These are phyloP conservation scores for Phenoliferia sp. DNA, from an alignment of 1,284 basidiomycete species.

Conservation along the genomic window DNA sequence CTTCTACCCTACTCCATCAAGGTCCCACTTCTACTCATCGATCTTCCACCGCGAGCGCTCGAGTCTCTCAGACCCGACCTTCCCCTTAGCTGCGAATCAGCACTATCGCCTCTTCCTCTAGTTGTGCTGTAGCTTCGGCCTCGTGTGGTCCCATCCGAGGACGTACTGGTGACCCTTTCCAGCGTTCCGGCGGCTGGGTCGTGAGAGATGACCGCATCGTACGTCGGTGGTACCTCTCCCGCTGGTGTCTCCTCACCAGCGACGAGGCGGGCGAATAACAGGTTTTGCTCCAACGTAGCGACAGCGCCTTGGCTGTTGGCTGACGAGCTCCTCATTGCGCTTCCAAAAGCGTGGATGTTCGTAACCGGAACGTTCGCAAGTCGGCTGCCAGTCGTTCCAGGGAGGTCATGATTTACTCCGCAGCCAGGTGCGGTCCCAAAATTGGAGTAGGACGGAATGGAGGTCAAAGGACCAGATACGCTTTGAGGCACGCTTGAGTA, in stretches of 20 bases:
- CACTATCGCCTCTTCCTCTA: neutral
- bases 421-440: neutral
- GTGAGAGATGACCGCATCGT: slow-evolving; percentile 47
- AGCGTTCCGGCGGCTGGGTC: neutral
- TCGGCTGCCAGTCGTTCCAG: neutral
- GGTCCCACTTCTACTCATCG: neutral
- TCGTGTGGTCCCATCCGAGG: neutral
- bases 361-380: neutral
- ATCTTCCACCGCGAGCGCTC: neutral
- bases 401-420: neutral
- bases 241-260: slow-evolving; percentile 58
- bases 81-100: neutral
- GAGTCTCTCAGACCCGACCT: neutral
- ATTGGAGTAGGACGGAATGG: neutral
- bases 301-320: neutral
- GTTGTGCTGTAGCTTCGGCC: neutral
- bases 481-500: slow-evolving; percentile 10
- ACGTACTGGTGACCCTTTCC: neutral
- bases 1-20: neutral
- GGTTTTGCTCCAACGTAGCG: slow-evolving; percentile 22
- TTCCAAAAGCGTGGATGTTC: neutral
- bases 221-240: slow-evolving; percentile 62
- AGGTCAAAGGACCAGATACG: neutral
- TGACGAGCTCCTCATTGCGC: neutral
- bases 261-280: slow-evolving; percentile 51